A percentile compares a stretch with the other conserved stretches of the same genome.
Conservation (phyloP, 371 early-diverging fungal species). For the Mucor lusitanicus region DNA sequence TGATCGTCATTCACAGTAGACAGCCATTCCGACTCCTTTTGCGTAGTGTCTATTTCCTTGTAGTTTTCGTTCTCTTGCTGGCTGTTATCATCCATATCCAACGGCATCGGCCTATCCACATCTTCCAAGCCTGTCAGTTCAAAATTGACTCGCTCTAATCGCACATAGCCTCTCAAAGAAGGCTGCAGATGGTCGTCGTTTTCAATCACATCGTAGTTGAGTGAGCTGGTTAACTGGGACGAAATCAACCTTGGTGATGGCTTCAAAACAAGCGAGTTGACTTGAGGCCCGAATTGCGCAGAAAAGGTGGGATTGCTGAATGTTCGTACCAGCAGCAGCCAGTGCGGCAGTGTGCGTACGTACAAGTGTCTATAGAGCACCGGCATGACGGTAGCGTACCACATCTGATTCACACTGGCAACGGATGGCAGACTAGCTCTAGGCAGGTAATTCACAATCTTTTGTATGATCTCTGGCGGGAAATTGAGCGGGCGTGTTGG, state of each 20-base stretch:
- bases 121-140: constrained; percentile 37
- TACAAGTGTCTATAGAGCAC: constrained; percentile 35
- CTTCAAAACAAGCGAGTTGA: constrained; percentile 29
- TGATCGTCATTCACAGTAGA: constrained; percentile 21
- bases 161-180: constrained; percentile 27
- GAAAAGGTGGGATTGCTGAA: constrained; percentile 1
- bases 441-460: constrained; percentile 27
- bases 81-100: not conserved
- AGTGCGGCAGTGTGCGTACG: constrained; percentile 35
- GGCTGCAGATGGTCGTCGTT: constrained; percentile 23
- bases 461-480: constrained; percentile 34
- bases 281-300: constrained; percentile 12
- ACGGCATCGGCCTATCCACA: constrained; percentile 11
- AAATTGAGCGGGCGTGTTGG: constrained; percentile 10
- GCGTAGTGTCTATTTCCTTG: constrained; percentile 34
- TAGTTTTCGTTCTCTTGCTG: constrained; percentile 27
- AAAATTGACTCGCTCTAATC: constrained; percentile 27
- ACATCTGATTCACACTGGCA: constrained; percentile 20
- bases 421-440: constrained; percentile 25
- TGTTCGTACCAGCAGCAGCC: constrained; percentile 24
- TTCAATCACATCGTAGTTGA: constrained; percentile 14
- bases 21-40: constrained; percentile 48
- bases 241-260: constrained; percentile 37
- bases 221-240: constrained; percentile 16
- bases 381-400: constrained; percentile 37